Evolutionary conservation across 2,329 filamentous ascomycete genomes (phyloP).

Genomic region (Triangularia setosa): DNA sequence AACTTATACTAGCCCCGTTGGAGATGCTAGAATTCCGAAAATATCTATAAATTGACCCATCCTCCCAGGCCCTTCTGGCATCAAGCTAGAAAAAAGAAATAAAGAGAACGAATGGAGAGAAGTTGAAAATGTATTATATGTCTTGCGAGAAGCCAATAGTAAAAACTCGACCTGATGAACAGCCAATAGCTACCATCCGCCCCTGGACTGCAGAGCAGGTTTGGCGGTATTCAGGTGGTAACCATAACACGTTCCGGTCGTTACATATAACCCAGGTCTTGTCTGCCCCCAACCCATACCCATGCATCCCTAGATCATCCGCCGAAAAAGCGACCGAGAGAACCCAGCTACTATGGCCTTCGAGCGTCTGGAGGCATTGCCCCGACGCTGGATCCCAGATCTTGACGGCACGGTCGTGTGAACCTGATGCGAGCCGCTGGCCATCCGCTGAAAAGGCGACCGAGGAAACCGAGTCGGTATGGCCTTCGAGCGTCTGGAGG

Average conservation of each 20-base stretch:
- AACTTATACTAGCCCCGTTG: background rate
- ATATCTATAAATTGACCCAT: conserved; percentile 14
- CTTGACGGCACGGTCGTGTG: background rate
- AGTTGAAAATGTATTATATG: conserved; percentile 4
- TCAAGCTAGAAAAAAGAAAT: conserved; percentile 13
- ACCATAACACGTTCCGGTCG: conserved; percentile 12
- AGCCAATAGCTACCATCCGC: conserved; percentile 13
- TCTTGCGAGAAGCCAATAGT: conserved; percentile 10
- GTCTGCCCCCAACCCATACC: conserved; percentile 6
- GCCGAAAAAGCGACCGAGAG: background rate
- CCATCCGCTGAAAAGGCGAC: conserved; percentile 1
- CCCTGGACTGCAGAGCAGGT: conserved; percentile 4
- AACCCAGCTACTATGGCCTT: background rate
- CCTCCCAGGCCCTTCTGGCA: conserved; percentile 9
- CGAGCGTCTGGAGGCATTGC: no score
- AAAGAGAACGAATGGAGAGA: conserved; percentile 3
- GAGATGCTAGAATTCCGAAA: conserved; percentile 4
- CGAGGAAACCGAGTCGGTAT: background rate
- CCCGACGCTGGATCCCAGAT: conserved; percentile 12
- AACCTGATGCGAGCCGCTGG: background rate
- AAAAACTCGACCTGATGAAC: conserved; percentile 14
- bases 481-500: no score
- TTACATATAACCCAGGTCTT: conserved; percentile 13
- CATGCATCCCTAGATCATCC: conserved; percentile 2
- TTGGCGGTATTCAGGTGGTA: conserved; percentile 12